Evolutionary conservation across 306 rosid genomes (phyloP).

Genomic region (Quercus agrifolia): DNA sequence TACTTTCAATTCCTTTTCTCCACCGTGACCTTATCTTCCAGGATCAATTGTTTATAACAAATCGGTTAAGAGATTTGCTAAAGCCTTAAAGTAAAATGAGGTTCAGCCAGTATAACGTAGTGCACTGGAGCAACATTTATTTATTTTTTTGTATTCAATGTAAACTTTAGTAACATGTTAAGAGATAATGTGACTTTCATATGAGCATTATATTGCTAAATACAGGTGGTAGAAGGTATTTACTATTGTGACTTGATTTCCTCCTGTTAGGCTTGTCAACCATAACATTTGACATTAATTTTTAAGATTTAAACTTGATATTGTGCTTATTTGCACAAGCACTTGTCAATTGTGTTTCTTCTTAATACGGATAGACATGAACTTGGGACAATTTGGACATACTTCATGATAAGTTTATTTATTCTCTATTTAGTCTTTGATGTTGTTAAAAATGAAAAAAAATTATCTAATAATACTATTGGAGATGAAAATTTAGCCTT

Average conservation of each 20-base stretch:
- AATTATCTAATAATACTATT: background rate
- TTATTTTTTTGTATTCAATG: background rate
- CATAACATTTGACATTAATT: background rate
- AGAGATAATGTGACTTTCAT: background rate
- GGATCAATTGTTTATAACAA: background rate
- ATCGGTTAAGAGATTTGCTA: background rate
- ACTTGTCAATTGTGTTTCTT: background rate
- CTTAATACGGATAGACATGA: background rate
- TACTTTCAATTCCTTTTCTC: background rate
- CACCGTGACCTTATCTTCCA: background rate
- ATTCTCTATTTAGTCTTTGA: background rate
- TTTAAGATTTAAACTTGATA: background rate
- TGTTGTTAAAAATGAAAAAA: background rate
- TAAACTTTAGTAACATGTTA: background rate
- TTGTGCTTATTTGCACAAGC: background rate
- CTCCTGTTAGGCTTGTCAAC: background rate
- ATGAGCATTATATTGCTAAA: background rate
- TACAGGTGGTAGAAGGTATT: background rate
- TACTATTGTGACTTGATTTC: background rate
- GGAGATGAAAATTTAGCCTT: no score
- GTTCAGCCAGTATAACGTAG: background rate
- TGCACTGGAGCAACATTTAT: background rate
- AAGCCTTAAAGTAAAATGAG: background rate
- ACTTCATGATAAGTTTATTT: background rate
- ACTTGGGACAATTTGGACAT: background rate